These are phyloP conservation scores for Flaveria sonorensis DNA, from an alignment of 129 eudicot genomes.

Conservation along the genomic window DNA sequence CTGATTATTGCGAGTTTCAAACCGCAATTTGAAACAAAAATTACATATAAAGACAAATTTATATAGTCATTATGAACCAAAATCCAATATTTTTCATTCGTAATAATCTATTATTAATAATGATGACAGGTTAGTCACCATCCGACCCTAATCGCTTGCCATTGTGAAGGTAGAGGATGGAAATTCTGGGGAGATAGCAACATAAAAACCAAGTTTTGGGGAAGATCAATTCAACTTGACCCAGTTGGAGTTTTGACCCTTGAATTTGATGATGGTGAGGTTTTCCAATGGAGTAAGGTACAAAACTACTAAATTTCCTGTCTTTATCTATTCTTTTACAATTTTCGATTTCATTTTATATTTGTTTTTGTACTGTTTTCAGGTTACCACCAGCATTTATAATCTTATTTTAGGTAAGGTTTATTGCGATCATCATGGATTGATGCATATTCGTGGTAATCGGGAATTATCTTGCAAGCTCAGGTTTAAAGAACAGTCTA, in stretches of 20 bases:
- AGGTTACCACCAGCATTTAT: conserved; percentile 64
- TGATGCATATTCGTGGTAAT: conserved; percentile 51
- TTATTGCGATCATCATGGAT: conserved; percentile 68
- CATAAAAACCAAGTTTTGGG: conserved; percentile 54
- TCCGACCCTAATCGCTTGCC: conserved; percentile 56
- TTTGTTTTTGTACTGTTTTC: conserved; percentile 2
- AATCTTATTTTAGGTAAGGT: conserved; percentile 59
- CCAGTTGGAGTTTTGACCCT: conserved; percentile 60
- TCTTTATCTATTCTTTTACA: neutral
- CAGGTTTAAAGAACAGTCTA: conserved; percentile 56
- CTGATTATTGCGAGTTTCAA: neutral
- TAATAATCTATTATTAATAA: conserved; percentile 5
- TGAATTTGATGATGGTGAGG: conserved; percentile 62
- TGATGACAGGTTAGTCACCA: conserved; percentile 54
- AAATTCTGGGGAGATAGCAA: conserved; percentile 60
- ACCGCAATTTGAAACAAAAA: neutral
- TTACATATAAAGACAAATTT: neutral
- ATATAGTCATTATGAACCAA: neutral
- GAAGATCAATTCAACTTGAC: conserved; percentile 59
- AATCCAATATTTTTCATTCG: neutral
- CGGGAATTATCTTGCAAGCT: conserved; percentile 54
- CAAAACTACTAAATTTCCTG: neutral
- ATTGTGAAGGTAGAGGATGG: conserved; percentile 64
- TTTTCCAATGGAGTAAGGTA: conserved; percentile 68
- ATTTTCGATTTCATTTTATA: neutral